Base-by-base conservation (phyloP, 495 filamentous ascomycete species). In the Glarea lozoyensis region DNA sequence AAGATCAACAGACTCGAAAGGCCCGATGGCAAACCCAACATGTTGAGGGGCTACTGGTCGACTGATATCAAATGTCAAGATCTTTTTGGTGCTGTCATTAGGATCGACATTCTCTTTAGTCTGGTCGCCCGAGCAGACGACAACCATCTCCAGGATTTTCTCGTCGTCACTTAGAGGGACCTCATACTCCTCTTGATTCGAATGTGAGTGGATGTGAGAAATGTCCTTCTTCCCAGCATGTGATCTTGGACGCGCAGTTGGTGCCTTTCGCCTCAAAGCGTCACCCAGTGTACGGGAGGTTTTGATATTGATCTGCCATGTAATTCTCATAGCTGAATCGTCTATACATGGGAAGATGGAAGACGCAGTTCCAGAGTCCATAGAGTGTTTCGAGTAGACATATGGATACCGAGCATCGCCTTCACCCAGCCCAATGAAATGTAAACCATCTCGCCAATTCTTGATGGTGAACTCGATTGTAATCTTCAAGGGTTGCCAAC, bases 301-400 rank as follows among this genome's bases (percentile, higher is more conserved):
- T 31, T 79, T 88, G 46, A 98, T 81, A 1, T 81, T 82, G 18
- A 99, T 64, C 41, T 88, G 88, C 88, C 89, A 99, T 1, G 76
- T 78, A 57, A 81, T 90, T 42, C 86, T 75, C 22, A 84, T 76
- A 19, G 74, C 72, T 3, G 79, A 70, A 56, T 94, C 84, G 57
- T 97, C 93, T 18, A 96, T 68, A 50, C 89, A 96, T 9, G 92
- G 92, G 52, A 97, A 97, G 10, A 96, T 74, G 53, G 81, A 83
- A 42, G 78, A 89, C 4, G 86, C 82, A 27, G 75, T 75, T n/a
- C 88, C 87, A 4, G 86, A 76, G 37, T 79, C 79, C 12, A 79
- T 59, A 2, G 78, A 81, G 49, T 88, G 89, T 18, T 81, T 86
- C 0, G 93, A 90, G 58, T 89, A 99, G 1, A 83, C 82, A 59